Conservation (phyloP, 192 early-diverging fungal species). For the Coemansia umbellata region DNA sequence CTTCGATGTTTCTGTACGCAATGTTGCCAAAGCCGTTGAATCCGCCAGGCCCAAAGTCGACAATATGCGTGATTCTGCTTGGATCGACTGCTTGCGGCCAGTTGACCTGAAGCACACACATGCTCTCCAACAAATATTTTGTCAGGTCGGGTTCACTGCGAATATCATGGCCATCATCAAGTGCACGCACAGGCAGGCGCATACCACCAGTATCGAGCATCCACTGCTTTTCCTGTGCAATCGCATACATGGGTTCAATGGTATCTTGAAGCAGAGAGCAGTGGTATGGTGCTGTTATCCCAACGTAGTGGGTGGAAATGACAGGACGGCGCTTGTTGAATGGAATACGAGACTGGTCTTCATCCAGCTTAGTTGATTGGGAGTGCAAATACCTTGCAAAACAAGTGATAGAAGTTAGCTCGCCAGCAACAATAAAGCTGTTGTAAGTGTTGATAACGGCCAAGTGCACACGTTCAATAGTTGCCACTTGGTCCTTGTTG, state of each 20-base stretch:
- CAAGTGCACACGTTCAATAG: constrained; percentile 7
- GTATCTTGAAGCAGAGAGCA: constrained; percentile 7
- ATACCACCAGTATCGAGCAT: constrained; percentile 5
- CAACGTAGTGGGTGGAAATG: constrained; percentile 73
- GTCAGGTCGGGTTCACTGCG: constrained; percentile 58
- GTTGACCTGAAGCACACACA: constrained; percentile 58
- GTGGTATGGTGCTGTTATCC: constrained; percentile 81
- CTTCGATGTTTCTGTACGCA: constrained; percentile 84
- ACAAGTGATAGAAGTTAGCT: neutral
- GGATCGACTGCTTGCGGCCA: constrained; percentile 59
- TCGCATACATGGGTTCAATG: neutral
- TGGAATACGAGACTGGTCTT: constrained; percentile 69
- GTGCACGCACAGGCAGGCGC: constrained; percentile 66
- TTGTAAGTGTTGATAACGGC: constrained; percentile 16
- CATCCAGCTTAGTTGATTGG: constrained; percentile 1
- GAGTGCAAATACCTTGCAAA: constrained; percentile 5
- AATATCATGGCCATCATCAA: constrained; percentile 79
- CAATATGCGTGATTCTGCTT: constrained; percentile 70
- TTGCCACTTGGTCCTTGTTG: constrained; percentile 3
- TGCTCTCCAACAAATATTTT: constrained; percentile 62
- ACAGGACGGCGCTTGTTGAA: constrained; percentile 74
- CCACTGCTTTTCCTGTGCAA: constrained; percentile 26
- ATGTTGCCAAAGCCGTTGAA: constrained; percentile 77
- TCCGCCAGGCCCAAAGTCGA: constrained; percentile 93
- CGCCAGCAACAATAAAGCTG: constrained; percentile 24